Evolutionary conservation across 2,329 filamentous ascomycete genomes (phyloP).

Genomic region (Clonostachys rosea): DNA sequence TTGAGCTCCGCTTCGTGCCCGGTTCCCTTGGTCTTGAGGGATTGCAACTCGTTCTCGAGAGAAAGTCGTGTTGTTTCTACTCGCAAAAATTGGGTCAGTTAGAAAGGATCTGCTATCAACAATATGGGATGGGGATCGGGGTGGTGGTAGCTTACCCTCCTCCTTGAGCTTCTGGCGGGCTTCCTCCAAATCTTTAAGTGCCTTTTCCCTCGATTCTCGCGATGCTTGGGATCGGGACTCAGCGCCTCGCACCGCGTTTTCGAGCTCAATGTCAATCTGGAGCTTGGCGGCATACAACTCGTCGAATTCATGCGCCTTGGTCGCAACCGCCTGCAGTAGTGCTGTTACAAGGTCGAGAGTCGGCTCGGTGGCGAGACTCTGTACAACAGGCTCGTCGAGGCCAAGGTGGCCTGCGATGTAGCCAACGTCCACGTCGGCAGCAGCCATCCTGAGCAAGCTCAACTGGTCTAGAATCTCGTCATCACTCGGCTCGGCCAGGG

Average conservation of each 20-base stretch:
- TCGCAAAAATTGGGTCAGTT: conserved; percentile 2
- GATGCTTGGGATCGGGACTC: conserved; percentile 80
- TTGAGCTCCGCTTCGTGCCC: conserved; percentile 72
- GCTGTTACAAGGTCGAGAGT: conserved; percentile 74
- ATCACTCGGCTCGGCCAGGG: background rate
- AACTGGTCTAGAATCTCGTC: background rate
- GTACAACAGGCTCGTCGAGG: conserved; percentile 60
- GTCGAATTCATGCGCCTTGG: conserved; percentile 80
- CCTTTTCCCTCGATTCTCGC: conserved; percentile 78
- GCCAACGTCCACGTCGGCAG: conserved; percentile 57
- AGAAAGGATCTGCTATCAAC: background rate
- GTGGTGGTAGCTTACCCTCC: conserved; percentile 58
- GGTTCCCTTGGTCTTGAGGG: conserved; percentile 69
- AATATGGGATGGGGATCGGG: no score
- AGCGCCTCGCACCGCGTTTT: conserved; percentile 79
- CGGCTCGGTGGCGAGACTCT: conserved; percentile 58
- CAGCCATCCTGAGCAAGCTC: conserved; percentile 25
- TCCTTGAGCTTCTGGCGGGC: conserved; percentile 75
- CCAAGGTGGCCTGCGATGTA: conserved; percentile 70
- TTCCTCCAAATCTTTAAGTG: conserved; percentile 77
- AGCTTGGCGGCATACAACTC: conserved; percentile 83
- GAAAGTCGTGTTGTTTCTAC: conserved; percentile 71
- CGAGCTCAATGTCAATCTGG: conserved; percentile 84
- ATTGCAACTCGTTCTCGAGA: conserved; percentile 77
- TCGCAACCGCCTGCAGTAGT: conserved; percentile 69